A percentile compares a stretch with the other conserved stretches of the same genome.
Conservation (phyloP, 306 rosid species). For the Ochetophila trinervis region DNA sequence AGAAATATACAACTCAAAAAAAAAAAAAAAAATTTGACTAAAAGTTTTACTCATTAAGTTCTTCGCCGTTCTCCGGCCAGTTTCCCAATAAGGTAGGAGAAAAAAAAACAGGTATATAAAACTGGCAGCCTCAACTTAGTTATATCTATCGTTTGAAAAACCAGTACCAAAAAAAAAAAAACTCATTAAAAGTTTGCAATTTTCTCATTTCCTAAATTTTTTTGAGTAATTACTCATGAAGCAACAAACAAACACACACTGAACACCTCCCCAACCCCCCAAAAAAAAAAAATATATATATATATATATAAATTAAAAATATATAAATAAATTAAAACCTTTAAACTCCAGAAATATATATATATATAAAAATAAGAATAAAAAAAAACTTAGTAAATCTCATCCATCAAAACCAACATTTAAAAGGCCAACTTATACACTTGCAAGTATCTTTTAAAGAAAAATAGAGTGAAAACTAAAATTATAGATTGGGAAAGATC, state of each 20-base stretch:
- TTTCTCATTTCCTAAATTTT: background rate
- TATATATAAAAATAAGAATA: no score
- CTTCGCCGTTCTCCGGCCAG: background rate
- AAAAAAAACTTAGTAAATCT: background rate
- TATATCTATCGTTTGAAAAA: background rate
- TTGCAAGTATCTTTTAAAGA: background rate
- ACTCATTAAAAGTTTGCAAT: background rate
- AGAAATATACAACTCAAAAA: background rate
- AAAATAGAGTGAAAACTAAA: background rate
- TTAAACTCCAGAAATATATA: background rate
- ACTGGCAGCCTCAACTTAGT: background rate
- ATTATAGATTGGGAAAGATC: constrained; percentile 17
- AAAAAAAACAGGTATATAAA: background rate
- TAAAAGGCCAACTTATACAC: constrained; percentile 11
- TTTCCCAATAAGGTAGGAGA: background rate
- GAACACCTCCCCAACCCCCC: background rate
- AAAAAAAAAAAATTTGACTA: background rate
- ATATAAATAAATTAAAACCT: background rate
- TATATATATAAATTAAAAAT: background rate
- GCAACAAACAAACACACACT: background rate
- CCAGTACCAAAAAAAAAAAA: background rate
- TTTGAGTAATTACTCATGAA: background rate
- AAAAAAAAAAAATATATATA: background rate
- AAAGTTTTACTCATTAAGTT: background rate
- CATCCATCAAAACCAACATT: constrained; percentile 16